These are phyloP conservation scores for Sporothrix sp. DNA, from an alignment of 2,329 filamentous ascomycete genomes.

Conservation along the genomic window DNA sequence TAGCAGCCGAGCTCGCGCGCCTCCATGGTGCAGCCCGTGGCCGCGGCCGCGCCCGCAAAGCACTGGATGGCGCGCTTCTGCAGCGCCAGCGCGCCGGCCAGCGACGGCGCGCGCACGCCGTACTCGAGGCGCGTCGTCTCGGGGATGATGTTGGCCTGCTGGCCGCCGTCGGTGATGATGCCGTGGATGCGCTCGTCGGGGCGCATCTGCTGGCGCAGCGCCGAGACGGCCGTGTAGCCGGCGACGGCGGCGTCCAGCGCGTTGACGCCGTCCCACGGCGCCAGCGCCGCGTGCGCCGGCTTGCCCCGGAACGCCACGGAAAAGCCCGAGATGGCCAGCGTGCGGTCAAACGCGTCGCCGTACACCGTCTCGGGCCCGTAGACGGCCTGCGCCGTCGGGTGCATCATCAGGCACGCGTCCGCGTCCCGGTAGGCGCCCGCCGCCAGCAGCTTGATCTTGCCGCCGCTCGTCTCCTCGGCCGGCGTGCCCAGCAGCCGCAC, in stretches of 20 bases:
- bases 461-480: constrained; percentile 33
- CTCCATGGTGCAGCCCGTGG: constrained; percentile 25
- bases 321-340: constrained; percentile 18
- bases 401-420: constrained; percentile 31
- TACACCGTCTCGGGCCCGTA: constrained; percentile 5
- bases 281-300: constrained; percentile 34
- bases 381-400: constrained; percentile 21
- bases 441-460: constrained; percentile 34
- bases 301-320: constrained; percentile 31
- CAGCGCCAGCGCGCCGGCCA: constrained; percentile 25
- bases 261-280: constrained; percentile 39
- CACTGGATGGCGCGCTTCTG: constrained; percentile 24
- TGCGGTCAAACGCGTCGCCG: constrained; percentile 14
- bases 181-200: constrained; percentile 40
- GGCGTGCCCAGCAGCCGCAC: constrained; percentile 31
- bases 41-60: constrained; percentile 27
- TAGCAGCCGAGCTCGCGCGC: constrained; percentile 23
- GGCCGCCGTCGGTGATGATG: constrained; percentile 32
- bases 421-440: constrained; percentile 31
- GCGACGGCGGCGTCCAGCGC: constrained; percentile 36
- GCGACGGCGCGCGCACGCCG: constrained; percentile 32
- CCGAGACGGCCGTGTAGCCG: constrained; percentile 28
- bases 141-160: constrained; percentile 29
- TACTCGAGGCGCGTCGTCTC: constrained; percentile 32
- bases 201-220: constrained; percentile 37